Conservation (phyloP, 176 grass and related monocot genomes). For the Avena sativa region DNA sequence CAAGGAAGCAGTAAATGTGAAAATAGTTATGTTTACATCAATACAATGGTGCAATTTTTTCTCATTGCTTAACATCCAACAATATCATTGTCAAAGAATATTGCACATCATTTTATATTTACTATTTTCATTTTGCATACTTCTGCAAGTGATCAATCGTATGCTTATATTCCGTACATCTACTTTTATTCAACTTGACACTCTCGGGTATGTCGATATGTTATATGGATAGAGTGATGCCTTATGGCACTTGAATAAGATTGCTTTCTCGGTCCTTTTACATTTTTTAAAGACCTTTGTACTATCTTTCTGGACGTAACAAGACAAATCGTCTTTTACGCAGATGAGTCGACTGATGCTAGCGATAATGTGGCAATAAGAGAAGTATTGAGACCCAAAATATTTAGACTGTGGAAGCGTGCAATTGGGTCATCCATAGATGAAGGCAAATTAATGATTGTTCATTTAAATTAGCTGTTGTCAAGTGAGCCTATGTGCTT, state of each 20-base stretch:
- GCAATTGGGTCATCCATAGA: constrained; percentile 71
- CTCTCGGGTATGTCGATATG: background rate
- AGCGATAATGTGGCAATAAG: constrained; percentile 14
- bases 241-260: constrained; percentile 4
- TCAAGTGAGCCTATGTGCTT: too few relatives aligned
- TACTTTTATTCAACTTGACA: background rate
- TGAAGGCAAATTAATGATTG: constrained; percentile 36
- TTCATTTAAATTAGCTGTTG: too few relatives aligned
- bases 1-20: constrained; percentile 10
- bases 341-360: constrained; percentile 43
- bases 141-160: constrained; percentile 2
- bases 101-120: too few relatives aligned
- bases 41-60: background rate
- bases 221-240: background rate
- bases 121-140: constrained; percentile 17
- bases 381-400: constrained; percentile 64
- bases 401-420: constrained; percentile 70
- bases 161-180: background rate
- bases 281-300: background rate
- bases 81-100: too few relatives aligned
- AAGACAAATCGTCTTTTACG: constrained; percentile 13
- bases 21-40: background rate
- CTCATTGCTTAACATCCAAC: too few relatives aligned
- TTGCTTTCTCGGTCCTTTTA: background rate
- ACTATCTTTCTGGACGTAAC: constrained; percentile 24